Base-by-base conservation (phyloP, 73 alveolate species). In the Paramecium bursaria region DNA sequence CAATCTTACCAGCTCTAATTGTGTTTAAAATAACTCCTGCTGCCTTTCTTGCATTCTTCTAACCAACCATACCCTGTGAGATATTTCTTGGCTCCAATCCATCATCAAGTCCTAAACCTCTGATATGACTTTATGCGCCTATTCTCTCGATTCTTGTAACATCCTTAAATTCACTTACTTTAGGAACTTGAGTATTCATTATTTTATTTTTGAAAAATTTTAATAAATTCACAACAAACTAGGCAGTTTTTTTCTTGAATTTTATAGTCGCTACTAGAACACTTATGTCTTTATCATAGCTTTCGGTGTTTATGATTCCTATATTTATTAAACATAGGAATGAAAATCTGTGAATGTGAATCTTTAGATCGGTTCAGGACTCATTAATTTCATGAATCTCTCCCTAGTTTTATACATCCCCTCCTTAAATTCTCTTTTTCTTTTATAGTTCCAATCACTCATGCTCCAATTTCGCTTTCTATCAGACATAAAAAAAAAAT, bases 41-140 rank as follows among this genome's bases (percentile, higher is more conserved):
- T 5, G 97, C 95, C 85, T 90, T 91, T 93, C 99, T 94, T 19
- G 99, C 99, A 42, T 94, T 95, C 51, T 85, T 60, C 94, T 91
- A 95, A 55, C 99, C 99, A 23, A 97, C 99, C 99, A 97, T 93
- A 44, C 99, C 99, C 87, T 96, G 95, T 14, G 98, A 90, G 76
- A 92, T 91, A 86, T 92, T 90, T 60, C 99, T 93, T 19, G 99
- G 99, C 54, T 97, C 99, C 35, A 96, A 87, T 15, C 95, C 86
- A 60, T 96, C 99, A 79, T 96, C 99, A 93, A 48, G 91, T 86
- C 94, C 99, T 94, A 92, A 77, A 79, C 98, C 98, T 88, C 99
- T 92, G 82, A 97, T 95, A 77, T 97, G 99, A 23, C 98, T 93
- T 85, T 97, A 98, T 79, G 99, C 98, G 39, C 99, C 99, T 75